Evolutionary conservation across 495 filamentous ascomycete genomes (phyloP), one percentile per base, ranked within the genome.

Genomic region (Cenococcum geophilum): DNA sequence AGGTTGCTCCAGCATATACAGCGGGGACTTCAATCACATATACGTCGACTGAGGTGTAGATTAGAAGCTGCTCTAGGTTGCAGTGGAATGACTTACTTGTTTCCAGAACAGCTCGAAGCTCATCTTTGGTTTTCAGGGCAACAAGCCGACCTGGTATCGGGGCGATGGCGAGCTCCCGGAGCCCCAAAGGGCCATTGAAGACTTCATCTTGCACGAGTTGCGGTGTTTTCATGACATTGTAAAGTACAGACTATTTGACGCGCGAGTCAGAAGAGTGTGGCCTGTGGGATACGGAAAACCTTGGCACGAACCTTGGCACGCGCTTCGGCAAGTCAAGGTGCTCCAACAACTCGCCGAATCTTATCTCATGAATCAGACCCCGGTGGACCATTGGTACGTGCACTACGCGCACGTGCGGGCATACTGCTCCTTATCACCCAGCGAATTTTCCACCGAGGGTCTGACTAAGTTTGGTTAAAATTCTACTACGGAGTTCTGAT

Each of bases 21-120:
- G 60, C 62, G 0, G 65, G 55, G 5, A 68, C 45, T 42, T 63
- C 66, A 18, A 70, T 55, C 3, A 65, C 58, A 55, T 70, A 66
- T 6, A 49, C 65, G 20, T 62, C 58, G n/a, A 66, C 55, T 36
- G 42, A 43, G n/a, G 58, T 22, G 36, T 0, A 32, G 18, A 45
- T 16, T 18, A 45, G 12, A 16, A 16, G 40, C 3, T 10, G 42
- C 18, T 36, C 5, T 56, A 16, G 21, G 3, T 10, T 55, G 1
- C 5, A 27, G 4, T 1, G 43, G 47, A 20, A 32, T 3, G 5
- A 58, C 54, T 37, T 25, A 58, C 56, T 6, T 5, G 62, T 65
- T 37, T 68, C 66, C 2, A 59, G 55, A n/a, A 45, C 50, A 50
- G 66, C 66, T 14, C 62, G 66, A 23, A 68, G 53, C 36, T 68